Base-by-base conservation (phyloP, 2,329 filamentous ascomycete species). In the Alternaria gansuensis region DNA sequence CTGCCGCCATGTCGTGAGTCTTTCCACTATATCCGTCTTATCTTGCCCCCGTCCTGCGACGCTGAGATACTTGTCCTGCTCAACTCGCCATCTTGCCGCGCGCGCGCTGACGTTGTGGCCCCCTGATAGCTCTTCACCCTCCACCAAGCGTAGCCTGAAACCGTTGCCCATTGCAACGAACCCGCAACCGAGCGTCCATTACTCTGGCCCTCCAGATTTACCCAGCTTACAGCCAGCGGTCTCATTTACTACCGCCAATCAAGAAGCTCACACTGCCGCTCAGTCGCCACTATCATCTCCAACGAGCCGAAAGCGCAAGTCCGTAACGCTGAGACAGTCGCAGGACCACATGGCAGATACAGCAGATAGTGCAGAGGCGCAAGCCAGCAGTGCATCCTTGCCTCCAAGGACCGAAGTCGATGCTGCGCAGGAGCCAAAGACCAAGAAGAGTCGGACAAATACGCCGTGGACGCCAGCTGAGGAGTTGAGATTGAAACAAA, bases 381-480 rank as follows among this genome's bases (percentile, higher is more conserved):
- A 64, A 45, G 57, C 56, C 46, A 69, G 43, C 49, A 64, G 54
- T 44, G 62, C 77, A 23, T 68, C 74, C 39, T 54, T 67, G 59
- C 65, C 69, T 21, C 63, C 60, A n/a, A 56, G 52, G 40, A 59
- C 65, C 11, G 65, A 73, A 17, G 57, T 55, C 21, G 73, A 76
- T 26, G 51, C 65, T 51, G 56, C 62, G 10, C 75, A 71, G 62
- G 78, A 77, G 64, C 77, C 68, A 56, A 73, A 83, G 6, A 83
- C 86, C 46, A 99, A 98, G 82, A 97, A 97, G 82, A 95, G 92
- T 71, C 86, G 95, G 60, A 98, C 95, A n/a, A 99, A 99, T 76
- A 99, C 95, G 3, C 95, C 95, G 0, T 99, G 95, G 95, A 97
- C 93, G 2, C 92, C 94, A 2, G 91, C 91, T 33, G 95, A 99